Base-by-base conservation (phyloP, 2,329 filamentous ascomycete species). In the Clonostachys rosea region DNA sequence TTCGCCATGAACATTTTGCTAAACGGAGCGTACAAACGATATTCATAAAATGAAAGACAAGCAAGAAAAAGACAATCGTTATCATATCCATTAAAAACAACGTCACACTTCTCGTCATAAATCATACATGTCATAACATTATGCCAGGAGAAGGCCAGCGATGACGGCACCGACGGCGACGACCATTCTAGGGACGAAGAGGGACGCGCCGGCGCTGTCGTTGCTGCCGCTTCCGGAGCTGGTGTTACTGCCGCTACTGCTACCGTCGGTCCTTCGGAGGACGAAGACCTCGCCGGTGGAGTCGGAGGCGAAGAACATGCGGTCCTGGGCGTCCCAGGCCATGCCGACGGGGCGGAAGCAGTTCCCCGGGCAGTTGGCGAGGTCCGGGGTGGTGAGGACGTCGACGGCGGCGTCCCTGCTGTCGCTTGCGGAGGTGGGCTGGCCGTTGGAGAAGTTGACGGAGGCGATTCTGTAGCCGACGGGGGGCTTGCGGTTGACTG, bases 281-380 rank as follows among this genome's bases (percentile, higher is more conserved):
- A 86, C 75, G 54, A 78, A 87, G 40, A 88, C 75, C 68, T 88
- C 84, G 6, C 83, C 84, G 1, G 82, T 83, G 13, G 70, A 60
- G 59, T 87, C 84, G 5, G 75, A 81, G 48, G 70, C 78, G 68
- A 86, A 76, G 63, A 78, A 87, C 9, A 88, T 63, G 7, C 83
- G 67, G 8, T 75, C 79, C 40, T 71, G 55, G 9, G 52, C 52
- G 59, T 80, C 76, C 52, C 73, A 68, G 1, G 73, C 73, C 7
- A 87, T 64, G 2, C 81, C 79, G 1, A 81, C 81, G 24, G 84
- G 83, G 3, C 83, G 72, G 65, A 87, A 82, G 62, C 83, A 87
- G 5, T 60, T 57, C 40, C 67, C 65, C 0, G 80, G 81, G 50
- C 84, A 87, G 5, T 60, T 59, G 11, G 65, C 64, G 6, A 75